These are phyloP conservation scores for Theobroma cacao DNA, from an alignment of 345 rosid species.

Conservation along the genomic window DNA sequence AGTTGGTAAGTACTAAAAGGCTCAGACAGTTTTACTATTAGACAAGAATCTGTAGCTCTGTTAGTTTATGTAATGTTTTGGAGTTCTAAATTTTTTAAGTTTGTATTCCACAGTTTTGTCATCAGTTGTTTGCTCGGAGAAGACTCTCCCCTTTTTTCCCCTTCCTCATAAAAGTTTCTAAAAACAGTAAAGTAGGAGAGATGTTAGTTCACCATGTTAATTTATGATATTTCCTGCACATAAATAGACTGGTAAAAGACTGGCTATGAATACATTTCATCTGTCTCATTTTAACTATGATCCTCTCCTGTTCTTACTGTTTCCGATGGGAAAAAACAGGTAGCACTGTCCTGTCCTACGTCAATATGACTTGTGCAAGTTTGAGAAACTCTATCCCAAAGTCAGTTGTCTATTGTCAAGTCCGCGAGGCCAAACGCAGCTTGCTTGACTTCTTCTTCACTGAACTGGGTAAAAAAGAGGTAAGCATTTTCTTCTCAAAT, in stretches of 20 bases:
- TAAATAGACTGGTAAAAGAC: neutral
- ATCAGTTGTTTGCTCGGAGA: neutral
- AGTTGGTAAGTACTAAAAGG: conserved; percentile 47
- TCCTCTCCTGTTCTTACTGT: neutral
- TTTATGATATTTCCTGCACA: neutral
- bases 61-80: neutral
- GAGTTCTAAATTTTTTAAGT: neutral
- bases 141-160: neutral
- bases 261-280: neutral
- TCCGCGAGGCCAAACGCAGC: conserved; percentile 89
- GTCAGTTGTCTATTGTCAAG: conserved; percentile 92
- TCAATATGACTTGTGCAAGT: conserved; percentile 77
- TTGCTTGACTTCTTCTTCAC: conserved; percentile 83
- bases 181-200: neutral
- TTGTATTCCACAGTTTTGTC: neutral
- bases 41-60: neutral
- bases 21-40: neutral
- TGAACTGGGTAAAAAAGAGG: conserved; percentile 87
- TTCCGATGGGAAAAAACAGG: conserved; percentile 34
- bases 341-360: conserved; percentile 68
- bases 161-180: neutral
- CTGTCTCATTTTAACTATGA: neutral
- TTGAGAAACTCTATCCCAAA: conserved; percentile 87
- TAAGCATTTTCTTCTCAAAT: conserved; percentile 11
- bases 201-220: neutral